Evolutionary conservation across 768 basidiomycete genomes (phyloP).

Genomic region (Pleurotus pulmonarius): DNA sequence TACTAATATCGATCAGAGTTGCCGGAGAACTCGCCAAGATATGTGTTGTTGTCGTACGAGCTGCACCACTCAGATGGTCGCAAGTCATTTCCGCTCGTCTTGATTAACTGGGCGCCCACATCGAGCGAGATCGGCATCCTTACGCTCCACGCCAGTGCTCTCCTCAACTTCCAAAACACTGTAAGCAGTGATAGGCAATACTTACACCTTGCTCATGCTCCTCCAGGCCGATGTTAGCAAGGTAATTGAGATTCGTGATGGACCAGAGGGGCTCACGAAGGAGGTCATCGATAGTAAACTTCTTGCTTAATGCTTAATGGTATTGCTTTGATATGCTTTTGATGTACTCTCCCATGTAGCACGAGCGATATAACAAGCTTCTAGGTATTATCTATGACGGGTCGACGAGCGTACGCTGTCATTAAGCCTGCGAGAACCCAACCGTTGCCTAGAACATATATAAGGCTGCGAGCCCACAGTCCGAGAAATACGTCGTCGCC

Average conservation of each 20-base stretch:
- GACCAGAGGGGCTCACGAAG: constrained; percentile 76
- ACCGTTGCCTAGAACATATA: constrained; percentile 72
- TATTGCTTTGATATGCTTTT: background rate
- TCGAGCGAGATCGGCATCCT: constrained; percentile 71
- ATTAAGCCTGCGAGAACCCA: constrained; percentile 77
- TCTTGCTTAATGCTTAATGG: constrained; percentile 13
- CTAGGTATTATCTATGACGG: background rate
- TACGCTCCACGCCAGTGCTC: constrained; percentile 81
- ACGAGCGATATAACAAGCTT: background rate
- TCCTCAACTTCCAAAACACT: constrained; percentile 74
- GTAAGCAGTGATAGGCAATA: constrained; percentile 36
- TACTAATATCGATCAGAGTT: constrained; percentile 50
- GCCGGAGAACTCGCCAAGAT: constrained; percentile 84
- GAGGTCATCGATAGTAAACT: constrained; percentile 65
- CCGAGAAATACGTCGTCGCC: constrained; percentile 68
- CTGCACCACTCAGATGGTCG: constrained; percentile 78
- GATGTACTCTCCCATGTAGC: background rate
- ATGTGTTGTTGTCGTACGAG: constrained; percentile 81
- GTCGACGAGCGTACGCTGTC: constrained; percentile 30
- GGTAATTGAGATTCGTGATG: constrained; percentile 79
- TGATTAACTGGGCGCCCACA: constrained; percentile 86
- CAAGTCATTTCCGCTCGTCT: constrained; percentile 78
- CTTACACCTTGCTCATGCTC: background rate
- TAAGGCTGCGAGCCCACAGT: constrained; percentile 76
- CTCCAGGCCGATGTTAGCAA: constrained; percentile 71